Percentiles rank a stretch among this genome's conserved stretches.
Evolutionary conservation across 2,329 filamentous ascomycete genomes (phyloP).

Genomic region (Trichoderma cornu-damae): DNA sequence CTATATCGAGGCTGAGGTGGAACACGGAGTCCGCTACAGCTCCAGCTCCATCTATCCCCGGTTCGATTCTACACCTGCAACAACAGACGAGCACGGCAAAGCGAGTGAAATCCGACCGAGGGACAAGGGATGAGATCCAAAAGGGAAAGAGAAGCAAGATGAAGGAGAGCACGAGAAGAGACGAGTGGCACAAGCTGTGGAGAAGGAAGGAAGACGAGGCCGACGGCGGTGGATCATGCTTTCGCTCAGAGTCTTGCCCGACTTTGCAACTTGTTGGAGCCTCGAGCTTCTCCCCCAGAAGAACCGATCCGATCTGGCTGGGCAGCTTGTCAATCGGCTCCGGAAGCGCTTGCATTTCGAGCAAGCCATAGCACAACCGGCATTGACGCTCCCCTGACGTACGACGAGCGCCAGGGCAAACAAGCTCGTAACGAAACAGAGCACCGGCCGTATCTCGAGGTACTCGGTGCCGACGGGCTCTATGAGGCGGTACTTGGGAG

Average conservation of each 20-base stretch:
- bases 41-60: neutral
- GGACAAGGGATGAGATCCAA: constrained; percentile 8
- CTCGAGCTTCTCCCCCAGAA: neutral
- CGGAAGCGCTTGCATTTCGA: constrained; percentile 16
- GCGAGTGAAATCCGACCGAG: constrained; percentile 12
- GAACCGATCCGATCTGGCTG: neutral
- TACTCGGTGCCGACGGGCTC: neutral
- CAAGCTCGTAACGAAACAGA: neutral
- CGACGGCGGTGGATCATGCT: neutral
- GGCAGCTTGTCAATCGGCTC: constrained; percentile 2
- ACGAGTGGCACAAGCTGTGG: constrained; percentile 8
- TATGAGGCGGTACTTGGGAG: neutral
- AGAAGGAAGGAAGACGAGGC: constrained; percentile 7
- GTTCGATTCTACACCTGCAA: neutral
- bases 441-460: neutral
- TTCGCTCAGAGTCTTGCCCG: neutral
- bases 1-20: neutral
- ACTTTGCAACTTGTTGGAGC: no score
- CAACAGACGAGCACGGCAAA: constrained; percentile 7
- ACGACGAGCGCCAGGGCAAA: constrained; percentile 4
- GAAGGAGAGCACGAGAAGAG: constrained; percentile 14
- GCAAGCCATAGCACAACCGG: neutral
- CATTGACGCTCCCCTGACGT: constrained; percentile 20
- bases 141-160: constrained; percentile 12
- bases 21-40: neutral